Base-by-base conservation (phyloP, 2,329 filamentous ascomycete species). In the Colletotrichum tropicale region DNA sequence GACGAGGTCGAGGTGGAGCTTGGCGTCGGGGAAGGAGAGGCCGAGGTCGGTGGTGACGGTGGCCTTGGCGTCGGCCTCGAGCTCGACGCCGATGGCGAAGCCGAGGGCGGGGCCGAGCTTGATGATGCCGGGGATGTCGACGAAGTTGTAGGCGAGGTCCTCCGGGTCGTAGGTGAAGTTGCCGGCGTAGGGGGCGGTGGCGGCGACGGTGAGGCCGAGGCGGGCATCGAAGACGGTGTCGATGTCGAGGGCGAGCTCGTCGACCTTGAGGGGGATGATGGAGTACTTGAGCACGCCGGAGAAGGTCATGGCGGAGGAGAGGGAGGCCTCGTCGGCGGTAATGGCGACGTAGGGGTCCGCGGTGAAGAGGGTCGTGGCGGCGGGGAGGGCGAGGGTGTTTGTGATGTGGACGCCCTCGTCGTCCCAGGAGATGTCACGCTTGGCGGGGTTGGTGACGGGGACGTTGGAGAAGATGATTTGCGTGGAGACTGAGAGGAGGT, bases 1-100 rank as follows among this genome's bases (percentile, higher is more conserved):
- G 32, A 82, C 81, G 62, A 84, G 78, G 68, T 79, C 79, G 13
- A 80, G 77, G 56, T 81, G 80, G 9, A 83, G 79, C 4, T 77
- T 78, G 38, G 78, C 80, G 66, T 77, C 78, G 8, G 70, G 52
- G 64, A 80, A 69, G 66, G 70, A 74, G 21, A 78, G 75, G 38
- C 79, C 79, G 52, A 79, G 69, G 52, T 73, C 75, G n/a, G 77
- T 77, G 30, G 70, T 73, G 38, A 80, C 73, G 26, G 66, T 68
- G 6, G 79, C 71, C 60, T 52, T 72, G 16, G 64, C 66, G 58
- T 64, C 30, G 60, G 72, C 61, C 56, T 75, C 73, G 48, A 78
- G 34, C 72, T 74, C 76, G 43, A 77, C 62, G 69, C 66, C 75
- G 61, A 73, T 66, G 68, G 56, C 76, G 62, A 74, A 66, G 78